Conservation (phyloP, 768 basidiomycete genomes). For the Calocera cornea region DNA sequence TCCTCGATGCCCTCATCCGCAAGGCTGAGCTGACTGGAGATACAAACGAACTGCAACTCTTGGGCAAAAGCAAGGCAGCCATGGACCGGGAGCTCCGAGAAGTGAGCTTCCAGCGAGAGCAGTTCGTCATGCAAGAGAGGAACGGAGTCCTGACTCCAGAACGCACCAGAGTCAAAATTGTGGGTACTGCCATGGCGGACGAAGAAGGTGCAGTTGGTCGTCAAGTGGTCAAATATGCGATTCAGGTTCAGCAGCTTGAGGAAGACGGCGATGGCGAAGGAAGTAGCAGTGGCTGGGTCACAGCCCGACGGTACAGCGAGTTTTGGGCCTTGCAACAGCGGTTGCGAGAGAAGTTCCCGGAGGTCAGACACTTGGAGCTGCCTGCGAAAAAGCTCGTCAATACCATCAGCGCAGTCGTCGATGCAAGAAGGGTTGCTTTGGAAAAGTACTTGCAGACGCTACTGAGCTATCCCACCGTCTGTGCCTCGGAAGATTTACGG, state of each 20-base stretch:
- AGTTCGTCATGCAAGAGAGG: conserved; percentile 89
- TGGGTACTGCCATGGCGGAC: conserved; percentile 57
- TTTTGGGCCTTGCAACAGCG: conserved; percentile 82
- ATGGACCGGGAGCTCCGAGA: conserved; percentile 74
- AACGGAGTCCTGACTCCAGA: conserved; percentile 76
- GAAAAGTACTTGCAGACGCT: conserved; percentile 81
- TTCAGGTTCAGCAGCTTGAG: conserved; percentile 84
- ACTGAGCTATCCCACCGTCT: conserved; percentile 58
- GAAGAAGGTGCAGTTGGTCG: conserved; percentile 62
- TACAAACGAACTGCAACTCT: conserved; percentile 66
- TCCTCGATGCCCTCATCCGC: conserved; percentile 77
- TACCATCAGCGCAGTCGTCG: conserved; percentile 75
- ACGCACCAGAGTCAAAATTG: conserved; percentile 71
- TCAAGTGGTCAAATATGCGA: conserved; percentile 78
- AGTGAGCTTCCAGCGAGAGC: conserved; percentile 74
- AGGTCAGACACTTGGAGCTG: conserved; percentile 65
- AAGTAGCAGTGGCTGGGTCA: conserved; percentile 70
- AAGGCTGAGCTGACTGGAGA: conserved; percentile 93
- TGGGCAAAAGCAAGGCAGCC: conserved; percentile 67
- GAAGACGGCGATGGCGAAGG: conserved; percentile 49
- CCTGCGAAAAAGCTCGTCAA: conserved; percentile 89
- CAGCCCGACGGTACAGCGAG: conserved; percentile 88
- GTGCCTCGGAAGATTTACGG: conserved; percentile 68
- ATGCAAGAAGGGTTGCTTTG: conserved; percentile 58
- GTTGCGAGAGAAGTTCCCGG: conserved; percentile 57